Percentiles rank a stretch among this genome's conserved stretches.
These are phyloP conservation scores for Echria macrotheca DNA, from an alignment of 495 filamentous ascomycete species.

Conservation along the genomic window DNA sequence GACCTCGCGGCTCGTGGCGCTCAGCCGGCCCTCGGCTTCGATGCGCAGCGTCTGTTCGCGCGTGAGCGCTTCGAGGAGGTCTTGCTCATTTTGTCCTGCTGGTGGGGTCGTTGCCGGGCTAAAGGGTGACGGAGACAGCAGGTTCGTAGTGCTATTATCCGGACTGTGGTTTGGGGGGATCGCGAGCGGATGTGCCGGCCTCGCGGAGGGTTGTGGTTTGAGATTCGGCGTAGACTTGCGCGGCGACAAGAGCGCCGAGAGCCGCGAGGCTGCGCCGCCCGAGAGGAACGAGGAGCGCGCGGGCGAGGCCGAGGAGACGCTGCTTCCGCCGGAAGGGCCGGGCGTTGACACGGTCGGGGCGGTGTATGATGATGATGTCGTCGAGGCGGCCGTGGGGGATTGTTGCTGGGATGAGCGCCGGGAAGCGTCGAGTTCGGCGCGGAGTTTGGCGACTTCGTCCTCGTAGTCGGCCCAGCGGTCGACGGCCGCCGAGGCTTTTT, in stretches of 20 bases:
- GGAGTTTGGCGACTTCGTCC: conserved; percentile 71
- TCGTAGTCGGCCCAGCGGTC: conserved; percentile 93
- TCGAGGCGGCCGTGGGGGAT: not conserved
- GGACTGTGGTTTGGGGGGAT: not conserved
- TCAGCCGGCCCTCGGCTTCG: conserved; percentile 68
- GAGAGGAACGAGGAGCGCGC: conserved; percentile 38
- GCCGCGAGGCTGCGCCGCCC: conserved; percentile 42
- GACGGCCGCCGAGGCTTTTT: conserved; percentile 69
- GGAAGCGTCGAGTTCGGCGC: conserved; percentile 34
- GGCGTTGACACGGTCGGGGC: conserved; percentile 10
- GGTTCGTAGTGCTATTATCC: conserved; percentile 21
- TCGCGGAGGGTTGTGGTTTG: conserved; percentile 16
- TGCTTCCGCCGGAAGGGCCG: conserved; percentile 9
- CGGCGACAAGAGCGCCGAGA: conserved; percentile 62
- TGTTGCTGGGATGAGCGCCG: not conserved
- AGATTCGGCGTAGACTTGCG: conserved; percentile 43
- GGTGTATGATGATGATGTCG: conserved; percentile 8
- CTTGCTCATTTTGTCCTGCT: conserved; percentile 35
- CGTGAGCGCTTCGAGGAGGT: conserved; percentile 63
- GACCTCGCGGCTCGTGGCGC: conserved; percentile 68
- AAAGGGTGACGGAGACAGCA: conserved; percentile 13
- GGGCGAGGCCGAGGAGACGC: conserved; percentile 21
- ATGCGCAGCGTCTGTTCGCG: conserved; percentile 67
- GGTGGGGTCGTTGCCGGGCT: conserved; percentile 4
- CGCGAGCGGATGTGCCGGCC: conserved; percentile 1